phyloP scores from a whole-genome alignment of 768 basidiomycete genomes.

The Mycena filopes region DNA sequence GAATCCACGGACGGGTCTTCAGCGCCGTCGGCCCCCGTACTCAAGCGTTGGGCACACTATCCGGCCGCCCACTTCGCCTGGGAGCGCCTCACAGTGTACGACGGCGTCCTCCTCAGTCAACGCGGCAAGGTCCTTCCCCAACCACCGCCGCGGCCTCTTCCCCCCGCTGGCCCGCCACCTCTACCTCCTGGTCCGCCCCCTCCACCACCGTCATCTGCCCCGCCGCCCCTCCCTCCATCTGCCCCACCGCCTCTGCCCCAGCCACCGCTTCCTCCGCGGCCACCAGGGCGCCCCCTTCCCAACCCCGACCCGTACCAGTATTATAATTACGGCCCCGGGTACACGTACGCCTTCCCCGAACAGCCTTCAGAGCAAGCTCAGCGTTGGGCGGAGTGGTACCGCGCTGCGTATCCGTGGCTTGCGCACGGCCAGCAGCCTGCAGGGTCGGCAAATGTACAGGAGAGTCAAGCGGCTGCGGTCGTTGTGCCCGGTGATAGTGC shows the following conservation, averaged over 20 bases:
- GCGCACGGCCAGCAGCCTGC: no score
- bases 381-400: background rate
- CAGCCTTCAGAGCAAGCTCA: background rate
- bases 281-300: slow-evolving; percentile 4
- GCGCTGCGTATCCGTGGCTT: background rate
- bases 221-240: slow-evolving; percentile 27
- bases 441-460: no score
- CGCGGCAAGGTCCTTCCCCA: slow-evolving; percentile 46
- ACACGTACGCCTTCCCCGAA: background rate
- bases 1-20: slow-evolving; percentile 4
- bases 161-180: slow-evolving; percentile 25
- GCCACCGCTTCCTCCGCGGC: slow-evolving; percentile 20
- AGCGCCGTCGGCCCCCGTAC: background rate
- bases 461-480: no score
- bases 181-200: slow-evolving; percentile 30
- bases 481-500: background rate
- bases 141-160: slow-evolving; percentile 21
- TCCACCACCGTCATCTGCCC: slow-evolving; percentile 8
- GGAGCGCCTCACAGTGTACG: slow-evolving; percentile 36
- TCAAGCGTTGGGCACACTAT: slow-evolving; percentile 26
- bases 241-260: slow-evolving; percentile 21
- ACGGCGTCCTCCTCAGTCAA: slow-evolving; percentile 47
- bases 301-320: slow-evolving; percentile 1
- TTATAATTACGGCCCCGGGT: background rate
- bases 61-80: slow-evolving; percentile 28